Conservation (phyloP, 768 basidiomycete species). For the Daedaleopsis nitida region DNA sequence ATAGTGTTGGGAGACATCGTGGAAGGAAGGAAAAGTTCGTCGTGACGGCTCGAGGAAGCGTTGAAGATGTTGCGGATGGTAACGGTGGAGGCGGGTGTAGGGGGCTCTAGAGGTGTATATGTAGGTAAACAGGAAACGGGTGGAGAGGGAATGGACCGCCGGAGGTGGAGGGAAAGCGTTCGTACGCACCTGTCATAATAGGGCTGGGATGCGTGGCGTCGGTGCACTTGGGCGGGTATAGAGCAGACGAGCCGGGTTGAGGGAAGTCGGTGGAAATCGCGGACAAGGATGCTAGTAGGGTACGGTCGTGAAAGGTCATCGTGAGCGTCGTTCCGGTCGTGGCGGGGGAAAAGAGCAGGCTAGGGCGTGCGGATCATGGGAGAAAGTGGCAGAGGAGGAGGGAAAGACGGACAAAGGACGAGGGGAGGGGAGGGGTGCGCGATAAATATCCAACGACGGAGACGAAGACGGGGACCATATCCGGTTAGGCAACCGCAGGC, state of each 20-base stretch:
- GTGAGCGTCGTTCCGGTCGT: constrained; percentile 18
- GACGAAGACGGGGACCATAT: constrained; percentile 9
- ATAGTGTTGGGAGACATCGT: constrained; percentile 14
- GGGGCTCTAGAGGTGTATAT: constrained; percentile 10
- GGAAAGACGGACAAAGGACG: neutral
- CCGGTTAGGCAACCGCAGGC: constrained; percentile 15
- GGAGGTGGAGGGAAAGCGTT: neutral
- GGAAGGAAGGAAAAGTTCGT: constrained; percentile 8
- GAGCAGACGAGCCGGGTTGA: constrained; percentile 1
- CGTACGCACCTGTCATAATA: constrained; percentile 12
- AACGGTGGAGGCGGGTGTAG: constrained; percentile 19
- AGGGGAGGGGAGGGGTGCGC: neutral
- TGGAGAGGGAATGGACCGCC: neutral
- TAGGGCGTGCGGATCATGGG: constrained; percentile 12
- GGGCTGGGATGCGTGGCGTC: constrained; percentile 16
- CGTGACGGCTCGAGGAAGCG: constrained; percentile 10
- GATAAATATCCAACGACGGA: constrained; percentile 9
- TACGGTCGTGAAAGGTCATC: constrained; percentile 21
- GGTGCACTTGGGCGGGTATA: constrained; percentile 15
- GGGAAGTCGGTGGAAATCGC: constrained; percentile 17
- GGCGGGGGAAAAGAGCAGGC: neutral
- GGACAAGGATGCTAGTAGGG: constrained; percentile 6
- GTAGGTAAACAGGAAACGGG: neutral
- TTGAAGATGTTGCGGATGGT: constrained; percentile 11
- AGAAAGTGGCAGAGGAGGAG: constrained; percentile 1